These are phyloP conservation scores for Arthrobotrys pseudoclavata DNA, from an alignment of 2,329 filamentous ascomycete genomes.

Conservation along the genomic window DNA sequence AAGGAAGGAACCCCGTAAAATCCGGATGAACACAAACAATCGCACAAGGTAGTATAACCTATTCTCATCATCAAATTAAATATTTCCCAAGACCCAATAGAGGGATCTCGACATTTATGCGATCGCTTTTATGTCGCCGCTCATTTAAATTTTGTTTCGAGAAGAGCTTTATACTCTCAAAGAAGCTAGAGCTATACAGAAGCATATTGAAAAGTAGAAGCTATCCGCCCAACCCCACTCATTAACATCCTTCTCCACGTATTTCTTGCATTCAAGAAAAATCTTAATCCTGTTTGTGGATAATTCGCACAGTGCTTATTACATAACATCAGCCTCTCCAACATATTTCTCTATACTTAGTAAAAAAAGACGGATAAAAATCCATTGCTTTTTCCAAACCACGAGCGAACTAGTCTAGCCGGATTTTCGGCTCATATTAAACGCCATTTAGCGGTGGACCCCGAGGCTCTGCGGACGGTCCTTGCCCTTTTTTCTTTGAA, in stretches of 20 bases:
- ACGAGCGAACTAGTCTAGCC: neutral
- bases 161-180: conserved; percentile 26
- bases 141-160: conserved; percentile 44
- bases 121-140: conserved; percentile 17
- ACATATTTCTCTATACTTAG: conserved; percentile 24
- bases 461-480: conserved; percentile 38
- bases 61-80: conserved; percentile 22
- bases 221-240: conserved; percentile 1
- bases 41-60: conserved; percentile 11
- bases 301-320: conserved; percentile 1
- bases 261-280: neutral
- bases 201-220: neutral
- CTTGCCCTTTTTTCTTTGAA: conserved; percentile 1
- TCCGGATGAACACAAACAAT: conserved; percentile 22
- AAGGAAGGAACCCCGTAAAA: conserved; percentile 31
- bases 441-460: conserved; percentile 2
- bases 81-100: conserved; percentile 28
- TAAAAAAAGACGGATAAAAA: neutral
- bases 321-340: neutral
- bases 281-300: neutral
- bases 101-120: conserved; percentile 15
- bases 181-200: conserved; percentile 4
- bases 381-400: conserved; percentile 21
- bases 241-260: conserved; percentile 1
- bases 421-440: conserved; percentile 34